These are phyloP conservation scores for Astrothelium subdiscretum DNA, from an alignment of 495 filamentous ascomycete genomes.

Conservation along the genomic window DNA sequence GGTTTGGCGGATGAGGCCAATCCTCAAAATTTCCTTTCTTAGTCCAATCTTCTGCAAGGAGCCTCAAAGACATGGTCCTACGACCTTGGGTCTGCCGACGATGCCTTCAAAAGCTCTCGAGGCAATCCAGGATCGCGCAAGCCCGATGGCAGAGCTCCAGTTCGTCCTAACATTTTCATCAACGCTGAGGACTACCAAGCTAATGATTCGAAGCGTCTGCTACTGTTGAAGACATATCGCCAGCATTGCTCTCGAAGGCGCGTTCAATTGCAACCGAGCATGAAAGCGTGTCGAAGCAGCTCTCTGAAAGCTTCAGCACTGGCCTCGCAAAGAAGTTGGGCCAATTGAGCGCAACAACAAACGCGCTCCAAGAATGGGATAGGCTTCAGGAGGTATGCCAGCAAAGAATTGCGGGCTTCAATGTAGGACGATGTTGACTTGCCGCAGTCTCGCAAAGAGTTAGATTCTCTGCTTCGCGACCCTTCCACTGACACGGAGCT, in stretches of 20 bases:
- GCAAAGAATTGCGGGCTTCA: conserved; percentile 20
- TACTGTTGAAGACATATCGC: conserved; percentile 32
- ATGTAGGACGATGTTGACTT: conserved; percentile 11
- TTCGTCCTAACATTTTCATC: conserved; percentile 2
- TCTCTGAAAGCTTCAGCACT: conserved; percentile 54
- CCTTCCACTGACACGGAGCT: conserved; percentile 51
- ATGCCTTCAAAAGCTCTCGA: conserved; percentile 18
- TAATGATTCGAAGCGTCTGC: conserved; percentile 5
- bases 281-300: conserved; percentile 44
- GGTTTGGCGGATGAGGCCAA: background rate
- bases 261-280: conserved; percentile 56
- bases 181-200: background rate
- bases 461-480: conserved; percentile 47
- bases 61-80: conserved; percentile 14
- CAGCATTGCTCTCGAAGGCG: conserved; percentile 52
- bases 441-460: conserved; percentile 42
- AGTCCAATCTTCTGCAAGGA: background rate
- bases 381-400: conserved; percentile 36
- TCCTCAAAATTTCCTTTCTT: background rate
- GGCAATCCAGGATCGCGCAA: conserved; percentile 4
- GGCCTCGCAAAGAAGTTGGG: conserved; percentile 65
- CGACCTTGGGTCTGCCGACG: conserved; percentile 24
- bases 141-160: conserved; percentile 15
- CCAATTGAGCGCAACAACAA: conserved; percentile 56
- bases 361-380: conserved; percentile 60